Percentiles rank a stretch among this genome's conserved stretches.
Evolutionary conservation across 2,329 filamentous ascomycete genomes (phyloP).

Genomic region (Colletotrichum sp.): DNA sequence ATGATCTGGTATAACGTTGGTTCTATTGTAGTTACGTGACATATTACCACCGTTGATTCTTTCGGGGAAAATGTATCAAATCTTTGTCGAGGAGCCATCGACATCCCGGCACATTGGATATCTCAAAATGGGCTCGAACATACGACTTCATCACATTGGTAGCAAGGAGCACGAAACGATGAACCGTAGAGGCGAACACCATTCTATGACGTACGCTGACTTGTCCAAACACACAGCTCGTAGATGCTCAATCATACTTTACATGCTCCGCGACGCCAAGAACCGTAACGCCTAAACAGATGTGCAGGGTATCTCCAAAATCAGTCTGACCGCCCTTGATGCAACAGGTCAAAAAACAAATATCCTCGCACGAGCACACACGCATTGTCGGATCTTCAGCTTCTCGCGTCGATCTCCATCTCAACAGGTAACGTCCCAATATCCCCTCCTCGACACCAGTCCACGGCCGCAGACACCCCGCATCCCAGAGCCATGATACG

Average conservation of each 20-base stretch:
- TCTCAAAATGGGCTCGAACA: background rate
- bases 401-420: background rate
- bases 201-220: background rate
- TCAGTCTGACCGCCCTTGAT: background rate
- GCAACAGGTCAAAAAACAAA: background rate
- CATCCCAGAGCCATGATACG: conserved; percentile 35
- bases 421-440: background rate
- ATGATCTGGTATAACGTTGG: background rate
- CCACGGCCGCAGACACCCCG: background rate
- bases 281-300: background rate
- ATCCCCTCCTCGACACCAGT: background rate
- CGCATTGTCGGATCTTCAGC: background rate
- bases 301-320: background rate
- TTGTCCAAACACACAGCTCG: background rate
- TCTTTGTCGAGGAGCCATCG: background rate
- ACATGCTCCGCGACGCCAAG: background rate
- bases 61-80: background rate
- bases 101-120: background rate
- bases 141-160: background rate
- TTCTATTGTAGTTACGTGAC: background rate
- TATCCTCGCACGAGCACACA: background rate
- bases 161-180: background rate
- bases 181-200: background rate
- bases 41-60: background rate
- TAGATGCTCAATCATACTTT: background rate